Evolutionary conservation across 2,329 filamentous ascomycete genomes (phyloP), one percentile per base, ranked within the genome.

Genomic region (Purpureocillium takamizusanense): DNA sequence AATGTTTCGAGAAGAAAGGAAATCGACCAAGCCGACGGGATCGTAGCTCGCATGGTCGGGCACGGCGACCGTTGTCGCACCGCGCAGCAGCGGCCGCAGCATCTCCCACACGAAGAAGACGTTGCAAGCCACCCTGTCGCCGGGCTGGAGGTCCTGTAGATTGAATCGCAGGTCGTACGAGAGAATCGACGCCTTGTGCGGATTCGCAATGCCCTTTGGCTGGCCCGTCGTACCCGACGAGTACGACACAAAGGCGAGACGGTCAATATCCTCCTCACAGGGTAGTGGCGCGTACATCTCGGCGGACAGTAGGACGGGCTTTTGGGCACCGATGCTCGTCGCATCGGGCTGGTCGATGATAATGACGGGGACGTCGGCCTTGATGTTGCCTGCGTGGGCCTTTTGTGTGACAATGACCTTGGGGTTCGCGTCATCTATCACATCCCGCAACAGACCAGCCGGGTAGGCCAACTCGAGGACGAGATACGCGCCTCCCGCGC

Each of bases 21-120:
- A 62, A 44, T 86, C 80, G 18, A 88, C 81, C 18, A 90, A 73
- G 35, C 80, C 75, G 27, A 77, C 74, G 0, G 85, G 84, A 46
- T 90, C 85, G 51, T 88, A 89, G 60, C 83, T 88, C 28, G 72
- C 74, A 48, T 84, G 77, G 49, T 90, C 85, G 1, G 84, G 82
- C 13, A 89, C 77, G 4, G 81, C 75, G 16, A 88, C 74, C 4
- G 86, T 81, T 0, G 85, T 86, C 3, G 83, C 85, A 48, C 85
- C 85, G 39, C 84, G 74, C 39, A 90, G 56, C 33, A 90, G 66
- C 8, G 85, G 85, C 5, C 85, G 81, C 39, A 90, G 59, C 40
- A 89, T 88, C 56, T 90, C 85, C 85, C 85, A 90, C 34, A 89
- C 72, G 54, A 90, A 90, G 59, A 89, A 90, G 42, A 89, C 85